Conservation (phyloP, 1,284 basidiomycete species). For the Cryptococcus sp. region DNA sequence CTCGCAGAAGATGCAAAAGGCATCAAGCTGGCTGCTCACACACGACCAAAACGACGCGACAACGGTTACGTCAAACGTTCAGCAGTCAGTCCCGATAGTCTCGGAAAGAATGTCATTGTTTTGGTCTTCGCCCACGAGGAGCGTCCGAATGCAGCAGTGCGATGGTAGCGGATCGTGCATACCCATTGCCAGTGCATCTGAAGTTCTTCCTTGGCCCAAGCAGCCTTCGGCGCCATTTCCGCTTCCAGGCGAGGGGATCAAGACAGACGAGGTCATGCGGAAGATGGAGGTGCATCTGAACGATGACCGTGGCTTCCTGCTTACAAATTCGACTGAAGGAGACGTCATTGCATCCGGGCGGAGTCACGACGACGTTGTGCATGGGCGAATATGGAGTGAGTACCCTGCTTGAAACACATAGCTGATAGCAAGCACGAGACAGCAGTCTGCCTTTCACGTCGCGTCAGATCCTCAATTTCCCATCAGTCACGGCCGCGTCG, state of each 20-base stretch:
- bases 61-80: no score
- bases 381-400: background rate
- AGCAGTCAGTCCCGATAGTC: slow-evolving; percentile 1
- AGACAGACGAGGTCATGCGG: slow-evolving; percentile 27
- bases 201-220: slow-evolving; percentile 18
- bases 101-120: slow-evolving; percentile 27
- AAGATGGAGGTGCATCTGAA: slow-evolving; percentile 15
- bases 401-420: background rate
- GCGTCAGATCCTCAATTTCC: background rate
- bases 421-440: slow-evolving; percentile 1
- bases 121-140: background rate
- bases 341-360: background rate
- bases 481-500: background rate
- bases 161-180: slow-evolving; percentile 1
- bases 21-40: slow-evolving; percentile 13
- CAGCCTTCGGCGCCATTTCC: slow-evolving; percentile 36
- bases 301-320: background rate
- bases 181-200: background rate
- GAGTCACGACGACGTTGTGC: background rate
- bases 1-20: slow-evolving; percentile 14
- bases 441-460: background rate
- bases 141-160: slow-evolving; percentile 10
- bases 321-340: background rate
- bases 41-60: background rate
- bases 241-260: slow-evolving; percentile 40